Evolutionary conservation across 345 rosid species (phyloP).

Genomic region (Moricandia arvensis): DNA sequence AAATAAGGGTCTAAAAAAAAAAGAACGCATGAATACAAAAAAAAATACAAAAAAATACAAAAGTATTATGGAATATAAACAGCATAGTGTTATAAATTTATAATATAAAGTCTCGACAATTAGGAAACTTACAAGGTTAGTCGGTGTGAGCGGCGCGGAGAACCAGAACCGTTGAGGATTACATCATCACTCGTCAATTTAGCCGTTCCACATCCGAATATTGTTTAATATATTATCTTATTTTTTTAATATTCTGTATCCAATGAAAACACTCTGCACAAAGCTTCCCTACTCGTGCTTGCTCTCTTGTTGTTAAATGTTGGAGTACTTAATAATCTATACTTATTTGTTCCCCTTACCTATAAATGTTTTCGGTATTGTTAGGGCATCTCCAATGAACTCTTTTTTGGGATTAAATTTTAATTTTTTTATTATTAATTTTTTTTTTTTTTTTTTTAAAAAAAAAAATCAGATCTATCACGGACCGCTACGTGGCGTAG

Average conservation of each 20-base stretch:
- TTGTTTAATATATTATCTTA: not conserved
- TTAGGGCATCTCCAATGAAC: too few relatives aligned
- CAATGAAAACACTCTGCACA: conserved; percentile 37
- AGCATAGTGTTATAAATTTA: too few relatives aligned
- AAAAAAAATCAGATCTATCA: too few relatives aligned
- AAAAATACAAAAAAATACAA: too few relatives aligned
- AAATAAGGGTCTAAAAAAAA: not conserved
- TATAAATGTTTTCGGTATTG: not conserved
- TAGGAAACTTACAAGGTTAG: conserved; percentile 36
- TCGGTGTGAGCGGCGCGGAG: conserved; percentile 40
- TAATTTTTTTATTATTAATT: too few relatives aligned
- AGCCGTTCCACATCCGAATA: conserved; percentile 1
- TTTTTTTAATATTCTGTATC: not conserved
- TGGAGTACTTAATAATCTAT: not conserved
- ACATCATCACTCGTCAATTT: conserved; percentile 23
- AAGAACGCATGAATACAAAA: conserved; percentile 9
- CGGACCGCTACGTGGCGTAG: too few relatives aligned
- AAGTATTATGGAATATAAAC: not conserved
- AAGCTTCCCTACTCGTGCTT: conserved; percentile 27
- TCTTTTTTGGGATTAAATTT: too few relatives aligned
- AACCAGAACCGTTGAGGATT: conserved; percentile 38
- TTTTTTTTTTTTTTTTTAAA: too few relatives aligned
- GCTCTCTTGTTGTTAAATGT: not conserved
- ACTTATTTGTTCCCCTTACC: not conserved
- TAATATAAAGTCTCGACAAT: conserved; percentile 13